Evolutionary conservation across 2,329 filamentous ascomycete species (phyloP).

Genomic region (Ceratocystis eucalypticola): DNA sequence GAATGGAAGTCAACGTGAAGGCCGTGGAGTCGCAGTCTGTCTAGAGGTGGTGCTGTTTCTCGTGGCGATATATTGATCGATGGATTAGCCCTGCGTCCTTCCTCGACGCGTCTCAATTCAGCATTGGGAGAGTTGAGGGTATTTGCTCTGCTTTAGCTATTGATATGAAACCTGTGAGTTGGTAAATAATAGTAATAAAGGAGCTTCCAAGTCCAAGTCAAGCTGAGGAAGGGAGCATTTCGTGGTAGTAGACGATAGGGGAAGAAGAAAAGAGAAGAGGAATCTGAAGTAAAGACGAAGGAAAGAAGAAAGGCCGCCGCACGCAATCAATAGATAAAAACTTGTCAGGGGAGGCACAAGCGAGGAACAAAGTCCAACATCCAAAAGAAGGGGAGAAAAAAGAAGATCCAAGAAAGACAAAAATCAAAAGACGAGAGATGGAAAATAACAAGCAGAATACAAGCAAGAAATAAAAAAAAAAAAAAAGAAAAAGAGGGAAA

Average conservation of each 20-base stretch:
- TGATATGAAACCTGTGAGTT: not conserved
- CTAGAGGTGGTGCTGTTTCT: not conserved
- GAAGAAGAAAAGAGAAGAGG: not conserved
- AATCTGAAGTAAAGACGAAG: constrained; percentile 7
- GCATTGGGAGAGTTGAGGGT: not conserved
- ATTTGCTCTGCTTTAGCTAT: not conserved
- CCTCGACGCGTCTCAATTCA: constrained; percentile 7
- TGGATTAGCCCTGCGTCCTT: not conserved
- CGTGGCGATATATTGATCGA: not conserved
- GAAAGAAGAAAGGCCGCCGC: not conserved
- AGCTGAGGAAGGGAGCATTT: not conserved
- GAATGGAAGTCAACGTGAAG: not conserved
- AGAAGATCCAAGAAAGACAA: constrained; percentile 6
- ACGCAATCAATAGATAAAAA: constrained; percentile 1
- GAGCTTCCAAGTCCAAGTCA: not conserved
- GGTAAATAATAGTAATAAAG: not conserved
- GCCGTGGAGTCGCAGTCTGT: constrained; percentile 1
- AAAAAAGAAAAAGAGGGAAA: not conserved
- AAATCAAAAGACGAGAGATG: not conserved
- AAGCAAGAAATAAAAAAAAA: not conserved
- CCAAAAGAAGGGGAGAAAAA: constrained; percentile 6
- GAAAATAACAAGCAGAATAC: not conserved
- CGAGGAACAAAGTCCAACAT: not conserved
- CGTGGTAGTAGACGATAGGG: not conserved
- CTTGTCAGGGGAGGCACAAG: constrained; percentile 5